A percentile compares a stretch with the other conserved stretches of the same genome.
phyloP scores from a whole-genome alignment of 78 protist species.

The Speleostelium caveatum region DNA sequence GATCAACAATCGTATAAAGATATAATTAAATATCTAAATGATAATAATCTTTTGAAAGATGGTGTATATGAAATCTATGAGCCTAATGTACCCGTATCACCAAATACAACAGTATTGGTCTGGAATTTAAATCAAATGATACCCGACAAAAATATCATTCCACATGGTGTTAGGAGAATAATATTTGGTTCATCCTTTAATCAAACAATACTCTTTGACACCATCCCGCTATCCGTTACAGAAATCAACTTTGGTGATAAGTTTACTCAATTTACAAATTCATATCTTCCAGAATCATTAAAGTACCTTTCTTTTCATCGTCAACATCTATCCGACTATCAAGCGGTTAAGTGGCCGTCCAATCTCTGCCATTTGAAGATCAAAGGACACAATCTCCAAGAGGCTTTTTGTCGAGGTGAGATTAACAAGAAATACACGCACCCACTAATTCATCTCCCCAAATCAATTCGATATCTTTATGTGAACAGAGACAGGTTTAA shows the following conservation, averaged over 20 bases:
- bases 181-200: not conserved
- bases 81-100: not conserved
- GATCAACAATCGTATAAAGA: not conserved
- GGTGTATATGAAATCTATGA: not conserved
- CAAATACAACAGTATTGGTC: not conserved
- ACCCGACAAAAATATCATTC: not conserved
- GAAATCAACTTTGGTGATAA: not conserved
- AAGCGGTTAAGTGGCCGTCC: not conserved
- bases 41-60: too few relatives aligned
- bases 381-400: too few relatives aligned
- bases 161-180: not conserved
- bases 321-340: not conserved
- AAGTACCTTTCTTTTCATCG: not conserved
- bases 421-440: not conserved
- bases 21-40: not conserved
- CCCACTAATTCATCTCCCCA: not conserved
- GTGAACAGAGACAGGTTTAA: not conserved
- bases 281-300: not conserved
- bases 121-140: not conserved
- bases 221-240: not conserved
- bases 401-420: not conserved
- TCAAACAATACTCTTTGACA: not conserved
- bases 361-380: not conserved
- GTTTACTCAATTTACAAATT: not conserved
- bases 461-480: not conserved